Conservation (phyloP, 2,329 filamentous ascomycete genomes). For the Chaetomium sp. region DNA sequence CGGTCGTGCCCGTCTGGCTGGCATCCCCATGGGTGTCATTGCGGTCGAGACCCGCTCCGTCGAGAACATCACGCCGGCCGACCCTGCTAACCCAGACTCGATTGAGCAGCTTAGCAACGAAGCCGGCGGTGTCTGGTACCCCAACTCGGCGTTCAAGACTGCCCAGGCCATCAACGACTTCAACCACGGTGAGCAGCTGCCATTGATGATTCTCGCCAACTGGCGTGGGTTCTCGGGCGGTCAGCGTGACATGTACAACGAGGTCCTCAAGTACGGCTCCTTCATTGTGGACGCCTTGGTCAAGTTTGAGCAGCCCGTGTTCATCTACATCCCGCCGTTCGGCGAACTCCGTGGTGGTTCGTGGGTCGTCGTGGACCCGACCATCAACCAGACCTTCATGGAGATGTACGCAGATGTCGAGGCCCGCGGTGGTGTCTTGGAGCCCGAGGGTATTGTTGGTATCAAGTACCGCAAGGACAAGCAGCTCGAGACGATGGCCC, state of each 20-base stretch:
- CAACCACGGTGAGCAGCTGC: conserved; percentile 97
- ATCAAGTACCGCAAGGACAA: conserved; percentile 99
- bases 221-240: conserved; percentile 99
- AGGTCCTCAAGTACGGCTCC: conserved; percentile 98
- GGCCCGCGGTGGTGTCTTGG: conserved; percentile 89
- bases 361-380: conserved; percentile 98
- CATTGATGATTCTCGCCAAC: conserved; percentile 98
- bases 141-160: conserved; percentile 99
- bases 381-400: conserved; percentile 94
- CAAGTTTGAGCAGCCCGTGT: conserved; percentile 97
- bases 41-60: conserved; percentile 92
- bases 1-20: conserved; percentile 89
- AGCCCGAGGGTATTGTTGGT: conserved; percentile 95
- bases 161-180: conserved; percentile 98
- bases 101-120: conserved; percentile 93
- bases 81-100: conserved; percentile 96
- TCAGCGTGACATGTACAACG: conserved; percentile 99
- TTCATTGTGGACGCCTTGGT: conserved; percentile 98
- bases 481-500: conserved; percentile 95
- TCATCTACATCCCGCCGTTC: conserved; percentile 96
- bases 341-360: conserved; percentile 97
- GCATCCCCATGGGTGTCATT: conserved; percentile 98
- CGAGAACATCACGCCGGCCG: conserved; percentile 93
- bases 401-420: conserved; percentile 99
- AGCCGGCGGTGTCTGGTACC: conserved; percentile 98